Evolutionary conservation across 1,284 basidiomycete genomes (phyloP).

Genomic region (Cutaneotrichosporon spelunceum): DNA sequence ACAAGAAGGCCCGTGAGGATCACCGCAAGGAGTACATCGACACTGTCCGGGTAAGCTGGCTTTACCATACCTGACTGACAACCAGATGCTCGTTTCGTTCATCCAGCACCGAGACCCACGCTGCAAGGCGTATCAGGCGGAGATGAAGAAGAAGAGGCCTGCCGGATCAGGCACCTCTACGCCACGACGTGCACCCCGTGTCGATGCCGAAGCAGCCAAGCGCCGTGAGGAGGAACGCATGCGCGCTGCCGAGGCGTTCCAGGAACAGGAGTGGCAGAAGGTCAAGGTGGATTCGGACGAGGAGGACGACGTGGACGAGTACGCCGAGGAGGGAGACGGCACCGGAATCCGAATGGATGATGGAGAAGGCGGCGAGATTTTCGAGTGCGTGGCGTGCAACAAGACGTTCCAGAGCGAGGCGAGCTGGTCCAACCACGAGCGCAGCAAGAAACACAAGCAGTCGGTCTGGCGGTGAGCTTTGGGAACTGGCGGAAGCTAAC

Average conservation of each 20-base stretch:
- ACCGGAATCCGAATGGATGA: conserved; percentile 37
- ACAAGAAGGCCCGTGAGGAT: conserved; percentile 84
- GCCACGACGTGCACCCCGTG: conserved; percentile 21
- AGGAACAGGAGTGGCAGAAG: conserved; percentile 75
- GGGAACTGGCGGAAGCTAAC: conserved; percentile 54
- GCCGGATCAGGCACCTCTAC: conserved; percentile 24
- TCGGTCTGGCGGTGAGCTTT: conserved; percentile 64
- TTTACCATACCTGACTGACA: conserved; percentile 3
- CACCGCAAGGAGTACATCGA: conserved; percentile 91
- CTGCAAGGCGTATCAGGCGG: conserved; percentile 68
- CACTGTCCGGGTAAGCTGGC: conserved; percentile 66
- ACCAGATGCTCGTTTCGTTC: conserved; percentile 75
- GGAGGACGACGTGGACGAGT: conserved; percentile 52
- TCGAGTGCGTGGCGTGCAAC: conserved; percentile 94
- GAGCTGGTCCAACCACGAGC: conserved; percentile 93
- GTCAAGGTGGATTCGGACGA: conserved; percentile 63
- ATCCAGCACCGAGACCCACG: conserved; percentile 91
- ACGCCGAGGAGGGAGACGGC: conserved; percentile 36
- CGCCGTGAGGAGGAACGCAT: conserved; percentile 32
- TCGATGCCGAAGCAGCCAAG: conserved; percentile 30
- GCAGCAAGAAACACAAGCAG: conserved; percentile 91
- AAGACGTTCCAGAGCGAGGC: conserved; percentile 90
- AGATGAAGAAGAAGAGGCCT: conserved; percentile 41
- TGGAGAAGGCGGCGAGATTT: conserved; percentile 49
- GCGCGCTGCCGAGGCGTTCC: conserved; percentile 35